phyloP scores from a whole-genome alignment of 352 stramenopile species.

The Phytophthora pluvialis region DNA sequence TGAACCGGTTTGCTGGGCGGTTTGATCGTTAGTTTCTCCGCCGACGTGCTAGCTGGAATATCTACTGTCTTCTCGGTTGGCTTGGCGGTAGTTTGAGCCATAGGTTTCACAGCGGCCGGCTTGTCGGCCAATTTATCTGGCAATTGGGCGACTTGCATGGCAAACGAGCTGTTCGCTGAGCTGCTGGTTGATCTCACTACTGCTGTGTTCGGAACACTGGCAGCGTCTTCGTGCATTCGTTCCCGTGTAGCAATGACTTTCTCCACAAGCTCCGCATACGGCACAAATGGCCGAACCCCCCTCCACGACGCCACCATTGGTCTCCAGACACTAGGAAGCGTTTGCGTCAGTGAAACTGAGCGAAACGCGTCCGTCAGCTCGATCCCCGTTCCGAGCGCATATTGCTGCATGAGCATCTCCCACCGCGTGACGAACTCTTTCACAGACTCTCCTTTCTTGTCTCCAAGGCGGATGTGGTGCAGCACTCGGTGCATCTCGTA shows the following conservation, averaged over 20 bases:
- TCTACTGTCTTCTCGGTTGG: constrained; percentile 4
- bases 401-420: constrained; percentile 53
- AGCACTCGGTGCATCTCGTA: constrained; percentile 56
- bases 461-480: constrained; percentile 49
- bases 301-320: constrained; percentile 40
- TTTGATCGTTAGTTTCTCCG: constrained; percentile 4
- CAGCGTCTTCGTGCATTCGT: constrained; percentile 25
- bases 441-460: constrained; percentile 46
- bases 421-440: constrained; percentile 48
- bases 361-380: constrained; percentile 50
- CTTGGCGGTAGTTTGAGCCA: constrained; percentile 1
- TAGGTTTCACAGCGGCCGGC: constrained; percentile 11
- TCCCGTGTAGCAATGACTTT: constrained; percentile 38
- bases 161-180: not conserved
- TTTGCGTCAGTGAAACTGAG: constrained; percentile 44
- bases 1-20: not conserved
- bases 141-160: constrained; percentile 10
- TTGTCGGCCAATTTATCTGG: constrained; percentile 10
- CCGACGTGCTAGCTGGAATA: not conserved
- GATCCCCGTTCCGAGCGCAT: constrained; percentile 43
- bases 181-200: not conserved
- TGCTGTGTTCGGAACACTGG: constrained; percentile 5
- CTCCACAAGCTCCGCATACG: constrained; percentile 46
- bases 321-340: constrained; percentile 40
- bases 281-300: constrained; percentile 47